Percentiles rank a stretch among this genome's conserved stretches.
phyloP scores from a whole-genome alignment of 2,329 filamentous ascomycete species.

The Cytospora piceicola region DNA sequence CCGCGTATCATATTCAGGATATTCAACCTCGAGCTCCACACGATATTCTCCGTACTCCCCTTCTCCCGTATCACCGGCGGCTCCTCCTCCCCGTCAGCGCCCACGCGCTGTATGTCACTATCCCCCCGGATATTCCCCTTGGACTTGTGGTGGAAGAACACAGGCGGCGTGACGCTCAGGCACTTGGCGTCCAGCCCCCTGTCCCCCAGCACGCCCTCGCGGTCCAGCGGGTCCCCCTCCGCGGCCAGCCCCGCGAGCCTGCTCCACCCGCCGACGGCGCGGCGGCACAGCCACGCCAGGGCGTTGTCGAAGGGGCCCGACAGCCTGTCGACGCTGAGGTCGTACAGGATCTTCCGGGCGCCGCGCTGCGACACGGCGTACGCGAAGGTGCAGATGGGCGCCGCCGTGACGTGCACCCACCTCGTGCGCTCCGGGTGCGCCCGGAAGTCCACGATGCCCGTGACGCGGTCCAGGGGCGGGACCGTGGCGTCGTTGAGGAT shows the following conservation, averaged over 20 bases:
- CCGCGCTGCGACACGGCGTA: conserved; percentile 39
- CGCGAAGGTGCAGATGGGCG: conserved; percentile 45
- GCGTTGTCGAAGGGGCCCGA: conserved; percentile 40
- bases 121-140: conserved; percentile 36
- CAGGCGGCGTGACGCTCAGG: conserved; percentile 39
- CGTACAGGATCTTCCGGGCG: conserved; percentile 36
- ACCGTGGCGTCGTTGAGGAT: conserved; percentile 37
- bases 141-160: conserved; percentile 41
- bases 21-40: conserved; percentile 42
- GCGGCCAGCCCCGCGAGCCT: conserved; percentile 14
- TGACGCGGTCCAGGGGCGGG: conserved; percentile 35
- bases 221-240: conserved; percentile 19
- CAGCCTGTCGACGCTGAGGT: conserved; percentile 39
- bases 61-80: conserved; percentile 35
- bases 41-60: conserved; percentile 41
- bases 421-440: conserved; percentile 41
- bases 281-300: conserved; percentile 39
- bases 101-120: conserved; percentile 38
- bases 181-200: conserved; percentile 40
- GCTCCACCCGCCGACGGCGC: conserved; percentile 35
- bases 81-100: conserved; percentile 25
- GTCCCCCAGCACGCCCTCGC: conserved; percentile 28
- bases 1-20: conserved; percentile 39
- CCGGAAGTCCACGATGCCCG: conserved; percentile 36
- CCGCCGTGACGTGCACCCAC: conserved; percentile 42